Conservation (phyloP, 1,284 basidiomycete species). For the Cronartium quercuum region DNA sequence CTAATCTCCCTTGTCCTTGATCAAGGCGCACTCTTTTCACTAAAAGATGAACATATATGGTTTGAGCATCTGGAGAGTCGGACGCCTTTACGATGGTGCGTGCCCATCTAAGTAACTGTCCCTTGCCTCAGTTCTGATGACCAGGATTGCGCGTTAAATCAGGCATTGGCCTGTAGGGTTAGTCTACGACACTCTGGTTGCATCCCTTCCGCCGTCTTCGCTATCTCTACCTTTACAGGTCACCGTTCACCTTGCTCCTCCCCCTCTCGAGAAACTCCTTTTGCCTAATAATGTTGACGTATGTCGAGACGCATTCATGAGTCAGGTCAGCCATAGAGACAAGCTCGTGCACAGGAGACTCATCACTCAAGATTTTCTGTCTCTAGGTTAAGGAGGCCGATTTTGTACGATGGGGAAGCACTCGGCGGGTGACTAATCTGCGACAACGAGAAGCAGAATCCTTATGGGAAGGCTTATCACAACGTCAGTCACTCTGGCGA, state of each 20-base stretch:
- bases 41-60: slow-evolving; percentile 88
- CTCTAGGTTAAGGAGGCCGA: slow-evolving; percentile 62
- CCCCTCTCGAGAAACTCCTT: slow-evolving; percentile 75
- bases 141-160: background rate
- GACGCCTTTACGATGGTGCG: slow-evolving; percentile 71
- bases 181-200: slow-evolving; percentile 65
- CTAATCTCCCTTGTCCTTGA: slow-evolving; percentile 83
- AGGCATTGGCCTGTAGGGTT: slow-evolving; percentile 93
- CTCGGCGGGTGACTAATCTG: slow-evolving; percentile 79
- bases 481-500: slow-evolving; percentile 59
- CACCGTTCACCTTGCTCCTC: slow-evolving; percentile 73
- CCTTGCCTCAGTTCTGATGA: slow-evolving; percentile 1
- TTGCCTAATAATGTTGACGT: slow-evolving; percentile 68
- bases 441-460: slow-evolving; percentile 83
- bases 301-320: slow-evolving; percentile 85
- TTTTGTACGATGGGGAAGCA: slow-evolving; percentile 89
- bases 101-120: slow-evolving; percentile 38
- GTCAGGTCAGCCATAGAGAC: slow-evolving; percentile 63
- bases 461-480: slow-evolving; percentile 85
- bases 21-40: slow-evolving; percentile 61
- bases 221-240: slow-evolving; percentile 60
- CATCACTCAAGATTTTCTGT: background rate
- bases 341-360: background rate
- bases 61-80: slow-evolving; percentile 72
- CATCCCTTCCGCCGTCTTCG: slow-evolving; percentile 39